These are phyloP conservation scores for Sporothrix inflata DNA, from an alignment of 2,329 filamentous ascomycete species.

Conservation along the genomic window DNA sequence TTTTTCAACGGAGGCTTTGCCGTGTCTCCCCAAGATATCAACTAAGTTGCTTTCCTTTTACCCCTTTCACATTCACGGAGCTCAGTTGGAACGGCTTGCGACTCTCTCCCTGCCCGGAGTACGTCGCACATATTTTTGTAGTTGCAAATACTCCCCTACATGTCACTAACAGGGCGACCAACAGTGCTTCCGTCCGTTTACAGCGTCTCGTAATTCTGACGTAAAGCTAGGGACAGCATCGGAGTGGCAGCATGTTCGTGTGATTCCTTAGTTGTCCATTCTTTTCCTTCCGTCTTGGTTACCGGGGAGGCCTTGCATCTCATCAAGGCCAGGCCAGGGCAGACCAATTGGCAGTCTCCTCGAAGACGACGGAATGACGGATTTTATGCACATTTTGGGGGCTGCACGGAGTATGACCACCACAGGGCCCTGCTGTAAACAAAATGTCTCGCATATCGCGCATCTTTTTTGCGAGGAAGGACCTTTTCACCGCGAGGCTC, in stretches of 20 bases:
- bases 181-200: not conserved
- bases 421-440: not conserved
- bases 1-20: not conserved
- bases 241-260: not conserved
- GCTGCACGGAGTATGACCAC: not conserved
- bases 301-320: not conserved
- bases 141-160: not conserved
- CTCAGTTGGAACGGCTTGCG: not conserved
- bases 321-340: not conserved
- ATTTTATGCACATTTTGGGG: not conserved
- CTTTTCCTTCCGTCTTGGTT: not conserved
- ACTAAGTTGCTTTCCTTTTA: not conserved
- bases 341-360: too few species aligned
- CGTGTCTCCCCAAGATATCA: not conserved
- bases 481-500: not conserved
- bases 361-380: not conserved
- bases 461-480: not conserved
- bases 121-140: not conserved
- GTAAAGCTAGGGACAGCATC: not conserved
- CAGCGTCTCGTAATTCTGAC: not conserved
- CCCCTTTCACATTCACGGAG: not conserved
- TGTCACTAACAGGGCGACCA: not conserved
- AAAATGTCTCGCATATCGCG: slow-evolving; percentile 2
- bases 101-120: not conserved
- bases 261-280: not conserved